Conservation (phyloP, 306 rosid species). For the Prinsepia uniflora region DNA sequence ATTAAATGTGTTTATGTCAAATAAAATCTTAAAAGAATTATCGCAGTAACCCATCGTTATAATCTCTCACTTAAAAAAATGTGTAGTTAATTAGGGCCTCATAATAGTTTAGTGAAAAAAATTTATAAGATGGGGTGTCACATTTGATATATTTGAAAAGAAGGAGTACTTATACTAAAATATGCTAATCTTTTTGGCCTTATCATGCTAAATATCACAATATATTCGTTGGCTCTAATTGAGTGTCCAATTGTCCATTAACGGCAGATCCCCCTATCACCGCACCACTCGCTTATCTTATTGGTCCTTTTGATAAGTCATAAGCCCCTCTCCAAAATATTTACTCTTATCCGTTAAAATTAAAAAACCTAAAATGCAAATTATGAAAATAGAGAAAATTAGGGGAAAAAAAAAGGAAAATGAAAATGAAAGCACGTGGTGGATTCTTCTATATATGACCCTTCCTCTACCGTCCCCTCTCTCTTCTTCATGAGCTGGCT, state of each 20-base stretch:
- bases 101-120: not conserved
- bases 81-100: not conserved
- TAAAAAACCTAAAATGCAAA: not conserved
- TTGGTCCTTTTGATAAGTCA: slow-evolving; percentile 39
- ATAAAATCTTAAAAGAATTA: too few relatives aligned
- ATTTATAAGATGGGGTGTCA: not conserved
- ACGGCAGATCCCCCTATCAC: slow-evolving; percentile 42
- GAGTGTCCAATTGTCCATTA: slow-evolving; percentile 15
- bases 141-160: not conserved
- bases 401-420: not conserved
- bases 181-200: not conserved
- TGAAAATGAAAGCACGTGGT: slow-evolving; percentile 28
- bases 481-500: slow-evolving; percentile 3
- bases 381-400: not conserved
- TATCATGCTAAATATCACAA: slow-evolving; percentile 34
- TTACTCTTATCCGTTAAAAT: not conserved
- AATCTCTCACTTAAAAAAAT: too few relatives aligned
- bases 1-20: too few relatives aligned
- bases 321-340: not conserved
- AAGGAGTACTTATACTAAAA: slow-evolving; percentile 17
- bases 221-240: not conserved
- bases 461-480: not conserved
- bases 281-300: slow-evolving; percentile 34
- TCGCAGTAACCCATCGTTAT: too few relatives aligned
- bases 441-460: slow-evolving; percentile 7